Evolutionary conservation across 495 filamentous ascomycete species (phyloP).

Genomic region (Aspergillus affinis): DNA sequence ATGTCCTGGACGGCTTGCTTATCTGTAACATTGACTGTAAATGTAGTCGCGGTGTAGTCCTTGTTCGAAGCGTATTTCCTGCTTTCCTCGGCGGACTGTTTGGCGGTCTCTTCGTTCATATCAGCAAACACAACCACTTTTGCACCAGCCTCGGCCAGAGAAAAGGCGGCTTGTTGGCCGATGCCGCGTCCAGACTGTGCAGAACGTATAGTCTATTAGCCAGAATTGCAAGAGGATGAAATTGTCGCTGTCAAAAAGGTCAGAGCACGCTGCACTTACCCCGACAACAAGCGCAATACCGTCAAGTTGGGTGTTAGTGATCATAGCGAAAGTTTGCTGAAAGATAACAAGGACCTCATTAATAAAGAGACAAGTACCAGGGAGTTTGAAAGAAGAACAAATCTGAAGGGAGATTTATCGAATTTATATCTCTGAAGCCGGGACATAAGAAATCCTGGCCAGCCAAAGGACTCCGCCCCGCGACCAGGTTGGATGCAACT

Average conservation of each 20-base stretch:
- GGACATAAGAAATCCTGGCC: too few species aligned
- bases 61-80: slow-evolving; percentile 4
- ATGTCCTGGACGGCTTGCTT: neutral
- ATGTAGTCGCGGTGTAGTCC: neutral
- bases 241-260: neutral
- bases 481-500: too few species aligned
- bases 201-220: neutral
- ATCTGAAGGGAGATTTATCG: too few species aligned
- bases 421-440: too few species aligned
- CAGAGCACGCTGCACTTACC: neutral
- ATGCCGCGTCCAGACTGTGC: slow-evolving; percentile 1
- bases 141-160: slow-evolving; percentile 1
- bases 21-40: neutral
- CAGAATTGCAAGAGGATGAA: neutral
- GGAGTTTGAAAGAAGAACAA: too few species aligned
- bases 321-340: neutral
- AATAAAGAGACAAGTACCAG: too few species aligned
- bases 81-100: neutral
- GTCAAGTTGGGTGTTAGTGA: neutral
- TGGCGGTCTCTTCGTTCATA: slow-evolving; percentile 1
- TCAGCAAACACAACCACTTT: slow-evolving; percentile 2
- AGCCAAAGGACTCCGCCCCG: too few species aligned
- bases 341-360: too few species aligned
- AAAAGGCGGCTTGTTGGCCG: slow-evolving; percentile 5
- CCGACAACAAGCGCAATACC: slow-evolving; percentile 7